Evolutionary conservation across 495 filamentous ascomycete species (phyloP), one percentile per base, ranked within the genome.

Genomic region (Xylaria nigripes): DNA sequence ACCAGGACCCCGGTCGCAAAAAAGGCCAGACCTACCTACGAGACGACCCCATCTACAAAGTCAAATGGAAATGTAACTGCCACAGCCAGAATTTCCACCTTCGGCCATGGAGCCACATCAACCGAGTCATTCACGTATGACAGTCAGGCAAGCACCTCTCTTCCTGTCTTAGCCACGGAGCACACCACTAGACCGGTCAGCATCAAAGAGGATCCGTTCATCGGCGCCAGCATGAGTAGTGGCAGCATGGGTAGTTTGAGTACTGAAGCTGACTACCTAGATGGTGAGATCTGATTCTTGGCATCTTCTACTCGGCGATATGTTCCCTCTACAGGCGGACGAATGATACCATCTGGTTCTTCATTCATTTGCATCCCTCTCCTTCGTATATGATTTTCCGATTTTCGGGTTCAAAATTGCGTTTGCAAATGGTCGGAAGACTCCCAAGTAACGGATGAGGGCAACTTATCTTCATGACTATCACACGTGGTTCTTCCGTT

Each of bases 1-100:
- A 53, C 54, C 16, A 62, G 54, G 47, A 57, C 57, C 6, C 63
- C 48, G 6, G 45, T 15, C 32, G 12, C 38, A 8, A 51, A 46
- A 23, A 24, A 29, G 19, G 43, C 43, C n/a, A 34, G 13, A 23
- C 2, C 27, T 13, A 22, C 16, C 4, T 9, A 27, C 16, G 13
- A n/a, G n/a, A n/a, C 44, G 34, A 48, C 44, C 1, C 19, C 22
- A 23, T 19, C 45, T n/a, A 34, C 6, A 16, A 54, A 45, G 13
- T 6, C 21, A 5, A 51, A 32, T 12, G 48, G 29, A 49, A 25
- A 13, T 18, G 34, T 10, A 10, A n/a, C 18, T 16, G 50, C 56
- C 4, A 48, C 65, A 15, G 55, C 21, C 44, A 34, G n/a, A 23
- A 57, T 50, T 44, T 21, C 56, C 18, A 21, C 29, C 45, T 6